Conservation (phyloP, 2,329 filamentous ascomycete genomes). For the Apiospora pterosperma region DNA sequence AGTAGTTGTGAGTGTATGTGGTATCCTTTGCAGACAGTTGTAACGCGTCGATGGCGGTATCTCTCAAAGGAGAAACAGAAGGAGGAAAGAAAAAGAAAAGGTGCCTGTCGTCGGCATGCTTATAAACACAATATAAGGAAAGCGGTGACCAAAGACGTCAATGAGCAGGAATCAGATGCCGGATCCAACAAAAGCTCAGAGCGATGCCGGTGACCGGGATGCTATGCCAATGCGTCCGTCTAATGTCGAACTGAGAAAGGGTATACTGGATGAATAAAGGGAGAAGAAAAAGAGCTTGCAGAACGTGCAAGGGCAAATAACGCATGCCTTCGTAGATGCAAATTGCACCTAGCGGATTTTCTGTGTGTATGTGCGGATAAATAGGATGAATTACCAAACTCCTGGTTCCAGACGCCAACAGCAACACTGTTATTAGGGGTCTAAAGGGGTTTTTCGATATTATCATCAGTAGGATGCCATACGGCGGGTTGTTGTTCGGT, state of each 20-base stretch:
- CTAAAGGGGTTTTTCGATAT: neutral
- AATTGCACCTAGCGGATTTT: neutral
- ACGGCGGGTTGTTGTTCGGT: conserved; percentile 54
- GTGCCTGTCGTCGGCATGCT: conserved; percentile 11
- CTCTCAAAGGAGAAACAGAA: conserved; percentile 3
- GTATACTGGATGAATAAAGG: conserved; percentile 18
- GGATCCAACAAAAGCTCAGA: conserved; percentile 25
- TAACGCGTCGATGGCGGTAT: neutral
- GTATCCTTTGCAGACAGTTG: neutral
- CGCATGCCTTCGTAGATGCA: neutral
- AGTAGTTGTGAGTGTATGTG: neutral
- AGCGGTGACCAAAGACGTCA: conserved; percentile 15
- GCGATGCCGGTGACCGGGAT: conserved; percentile 25
- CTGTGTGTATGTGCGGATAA: neutral
- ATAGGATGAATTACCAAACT: neutral
- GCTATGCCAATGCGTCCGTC: conserved; percentile 28
- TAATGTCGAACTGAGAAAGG: conserved; percentile 25
- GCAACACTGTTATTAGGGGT: neutral
- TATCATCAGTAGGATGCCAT: conserved; percentile 59
- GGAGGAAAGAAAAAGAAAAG: conserved; percentile 9
- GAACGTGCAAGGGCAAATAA: neutral
- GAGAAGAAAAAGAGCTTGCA: neutral
- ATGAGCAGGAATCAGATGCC: conserved; percentile 22
- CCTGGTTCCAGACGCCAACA: neutral
- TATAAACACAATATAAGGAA: conserved; percentile 10